These are phyloP conservation scores for Suillus brevipes DNA, from an alignment of 768 basidiomycete genomes.

Conservation along the genomic window DNA sequence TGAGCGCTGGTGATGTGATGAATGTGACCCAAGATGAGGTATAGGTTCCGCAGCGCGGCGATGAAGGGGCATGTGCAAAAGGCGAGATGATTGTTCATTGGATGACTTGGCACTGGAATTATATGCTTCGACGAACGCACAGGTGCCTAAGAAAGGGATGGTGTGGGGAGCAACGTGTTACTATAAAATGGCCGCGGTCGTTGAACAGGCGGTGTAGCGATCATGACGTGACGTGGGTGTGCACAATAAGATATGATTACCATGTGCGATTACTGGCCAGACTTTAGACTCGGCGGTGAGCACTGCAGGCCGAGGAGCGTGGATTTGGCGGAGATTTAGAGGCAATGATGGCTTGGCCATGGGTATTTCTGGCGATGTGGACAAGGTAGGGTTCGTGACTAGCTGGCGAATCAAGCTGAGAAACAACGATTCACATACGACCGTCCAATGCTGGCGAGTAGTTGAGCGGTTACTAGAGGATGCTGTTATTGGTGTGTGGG, in stretches of 20 bases:
- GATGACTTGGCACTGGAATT: slow-evolving; percentile 5
- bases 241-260: neutral
- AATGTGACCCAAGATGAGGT: slow-evolving; percentile 5
- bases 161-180: slow-evolving; percentile 9
- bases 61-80: slow-evolving; percentile 9
- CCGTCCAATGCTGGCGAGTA: neutral
- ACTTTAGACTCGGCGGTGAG: slow-evolving; percentile 12
- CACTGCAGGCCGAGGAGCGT: slow-evolving; percentile 12
- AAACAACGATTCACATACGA: neutral
- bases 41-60: slow-evolving; percentile 4
- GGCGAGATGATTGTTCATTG: slow-evolving; percentile 7
- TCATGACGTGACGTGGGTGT: slow-evolving; percentile 11
- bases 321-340: slow-evolving; percentile 18
- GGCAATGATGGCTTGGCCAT: slow-evolving; percentile 11
- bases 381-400: slow-evolving; percentile 1
- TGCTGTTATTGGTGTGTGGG: neutral
- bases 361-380: slow-evolving; percentile 5
- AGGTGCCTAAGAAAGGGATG: slow-evolving; percentile 10
- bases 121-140: slow-evolving; percentile 2
- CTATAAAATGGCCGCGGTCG: slow-evolving; percentile 15
- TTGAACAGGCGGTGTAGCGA: slow-evolving; percentile 13
- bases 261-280: neutral
- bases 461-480: neutral
- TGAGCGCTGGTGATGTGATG: slow-evolving; percentile 8
- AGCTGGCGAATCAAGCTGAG: slow-evolving; percentile 11